Evolutionary conservation across 768 basidiomycete genomes (phyloP), one percentile per base, ranked within the genome.

Genomic region (Leccinum sublutescens): DNA sequence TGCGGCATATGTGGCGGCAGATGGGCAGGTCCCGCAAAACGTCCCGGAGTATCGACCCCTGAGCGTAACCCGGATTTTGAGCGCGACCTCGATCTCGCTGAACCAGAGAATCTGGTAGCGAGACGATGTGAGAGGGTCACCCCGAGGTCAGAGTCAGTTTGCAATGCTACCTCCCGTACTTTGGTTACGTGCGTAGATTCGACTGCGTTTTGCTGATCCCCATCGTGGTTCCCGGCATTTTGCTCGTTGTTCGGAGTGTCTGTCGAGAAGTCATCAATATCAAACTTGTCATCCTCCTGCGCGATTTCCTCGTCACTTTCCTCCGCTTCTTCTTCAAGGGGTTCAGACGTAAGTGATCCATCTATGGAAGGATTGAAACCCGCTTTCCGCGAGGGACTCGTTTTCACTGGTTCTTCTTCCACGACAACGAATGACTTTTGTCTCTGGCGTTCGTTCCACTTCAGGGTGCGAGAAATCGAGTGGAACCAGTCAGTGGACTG

Each of bases 401-500:
- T 76, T 63, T 82, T 82, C 15, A 76, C 68, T 1, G 88, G 85
- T 33, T 84, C 86, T 68, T 97, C 95, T 71, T 98, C 97, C 23
- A 99, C 93, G 19, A 99, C 92, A 47, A 98, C 97, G 65, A 98
- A 98, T 6, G 95, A 97, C 72, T 98, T 99, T 71, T 99, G 97
- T 50, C 97, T 85, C 75, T 98, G 94, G 23, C 96, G 86, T 74
- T 99, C 96, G 76, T 99, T 99, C 97, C 97, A 98, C 73, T 98
- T 96, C 52, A 99, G 80, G 9, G 96, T 99, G 23, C 97, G 85
- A 36, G 93, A 93, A 62, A 99, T 98, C 4, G 96, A 85, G 62
- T 93, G 87, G 85, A 99, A 98, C 97, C 97, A 99, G 70, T 99
- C 97, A 2, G 92, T 93, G 19, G 95, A 97, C 71, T 97, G 95